Evolutionary conservation across 805 yeast species (phyloP).

Genomic region (Debaryomyces hansenii): DNA sequence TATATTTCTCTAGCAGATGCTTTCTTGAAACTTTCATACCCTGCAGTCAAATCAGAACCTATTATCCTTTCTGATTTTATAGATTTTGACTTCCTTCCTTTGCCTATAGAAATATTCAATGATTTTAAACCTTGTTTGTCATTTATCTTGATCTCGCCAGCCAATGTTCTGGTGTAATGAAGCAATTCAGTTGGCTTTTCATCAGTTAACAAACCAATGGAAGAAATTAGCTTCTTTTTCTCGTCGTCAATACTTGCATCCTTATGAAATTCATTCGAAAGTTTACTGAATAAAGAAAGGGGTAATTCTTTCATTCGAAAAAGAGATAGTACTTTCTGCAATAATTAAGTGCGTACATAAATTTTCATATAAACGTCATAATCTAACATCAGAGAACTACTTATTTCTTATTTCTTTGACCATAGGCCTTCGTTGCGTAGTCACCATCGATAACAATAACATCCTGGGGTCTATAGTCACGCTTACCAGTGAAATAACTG

Average conservation of each 20-base stretch:
- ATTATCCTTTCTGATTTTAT: slow-evolving; percentile 8
- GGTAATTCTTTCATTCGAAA: background rate
- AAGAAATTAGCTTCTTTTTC: background rate
- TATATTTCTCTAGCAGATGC: slow-evolving; percentile 11
- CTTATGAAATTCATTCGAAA: background rate
- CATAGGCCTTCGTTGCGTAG: slow-evolving; percentile 74
- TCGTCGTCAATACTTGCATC: background rate
- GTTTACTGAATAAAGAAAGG: background rate
- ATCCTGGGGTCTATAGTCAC: slow-evolving; percentile 75
- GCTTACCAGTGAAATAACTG: slow-evolving; percentile 59
- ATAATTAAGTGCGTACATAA: background rate
- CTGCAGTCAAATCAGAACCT: slow-evolving; percentile 18
- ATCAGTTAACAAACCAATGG: background rate
- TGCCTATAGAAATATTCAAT: slow-evolving; percentile 6
- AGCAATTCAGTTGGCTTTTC: slow-evolving; percentile 7
- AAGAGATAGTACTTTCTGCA: background rate
- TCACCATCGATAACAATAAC: slow-evolving; percentile 69
- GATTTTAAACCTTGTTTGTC: slow-evolving; percentile 8
- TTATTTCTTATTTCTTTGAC: slow-evolving; percentile 32
- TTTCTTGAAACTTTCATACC: slow-evolving; percentile 12
- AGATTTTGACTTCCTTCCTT: background rate
- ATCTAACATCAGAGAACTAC: too few species aligned
- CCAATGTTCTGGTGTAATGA: slow-evolving; percentile 58
- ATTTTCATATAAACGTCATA: background rate
- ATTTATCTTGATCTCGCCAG: slow-evolving; percentile 40